Conservation (phyloP, 495 filamentous ascomycete genomes). For the Monascus purpureus region DNA sequence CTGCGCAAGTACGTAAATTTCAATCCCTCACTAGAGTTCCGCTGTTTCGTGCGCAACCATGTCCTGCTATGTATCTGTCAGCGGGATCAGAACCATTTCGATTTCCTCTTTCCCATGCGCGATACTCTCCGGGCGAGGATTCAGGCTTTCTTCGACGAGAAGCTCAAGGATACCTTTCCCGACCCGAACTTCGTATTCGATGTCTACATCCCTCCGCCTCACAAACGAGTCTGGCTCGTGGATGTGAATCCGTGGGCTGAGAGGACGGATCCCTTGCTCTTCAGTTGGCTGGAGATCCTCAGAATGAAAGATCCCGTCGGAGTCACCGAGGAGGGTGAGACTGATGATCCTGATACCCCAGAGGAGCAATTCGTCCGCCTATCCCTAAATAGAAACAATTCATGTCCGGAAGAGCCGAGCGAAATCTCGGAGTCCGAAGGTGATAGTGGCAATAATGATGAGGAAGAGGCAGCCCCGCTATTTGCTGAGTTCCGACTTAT, state of each 20-base stretch:
- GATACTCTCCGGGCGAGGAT: constrained; percentile 46
- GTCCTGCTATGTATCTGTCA: constrained; percentile 73
- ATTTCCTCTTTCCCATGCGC: constrained; percentile 58
- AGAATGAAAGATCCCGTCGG: constrained; percentile 43
- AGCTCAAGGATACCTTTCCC: constrained; percentile 61
- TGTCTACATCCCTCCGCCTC: constrained; percentile 70
- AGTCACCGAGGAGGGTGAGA: constrained; percentile 19
- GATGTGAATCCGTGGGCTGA: constrained; percentile 95
- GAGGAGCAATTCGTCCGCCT: constrained; percentile 27
- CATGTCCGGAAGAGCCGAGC: neutral
- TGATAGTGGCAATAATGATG: constrained; percentile 20
- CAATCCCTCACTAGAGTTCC: constrained; percentile 84
- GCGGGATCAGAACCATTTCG: constrained; percentile 79
- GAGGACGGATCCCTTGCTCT: constrained; percentile 76
- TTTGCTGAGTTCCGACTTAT: constrained; percentile 71
- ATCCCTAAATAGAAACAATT: constrained; percentile 9
- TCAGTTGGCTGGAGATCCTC: constrained; percentile 82
- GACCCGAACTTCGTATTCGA: constrained; percentile 82
- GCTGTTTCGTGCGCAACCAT: constrained; percentile 76
- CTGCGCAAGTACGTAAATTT: constrained; percentile 77
- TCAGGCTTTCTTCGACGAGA: constrained; percentile 57
- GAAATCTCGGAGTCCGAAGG: constrained; percentile 19
- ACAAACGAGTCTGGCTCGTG: constrained; percentile 66
- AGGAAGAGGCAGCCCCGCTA: constrained; percentile 45
- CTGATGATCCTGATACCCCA: constrained; percentile 2